Evolutionary conservation across 202 grass and related monocot species (phyloP), one percentile per base, ranked within the genome.

Genomic region (Zizania palustris): DNA sequence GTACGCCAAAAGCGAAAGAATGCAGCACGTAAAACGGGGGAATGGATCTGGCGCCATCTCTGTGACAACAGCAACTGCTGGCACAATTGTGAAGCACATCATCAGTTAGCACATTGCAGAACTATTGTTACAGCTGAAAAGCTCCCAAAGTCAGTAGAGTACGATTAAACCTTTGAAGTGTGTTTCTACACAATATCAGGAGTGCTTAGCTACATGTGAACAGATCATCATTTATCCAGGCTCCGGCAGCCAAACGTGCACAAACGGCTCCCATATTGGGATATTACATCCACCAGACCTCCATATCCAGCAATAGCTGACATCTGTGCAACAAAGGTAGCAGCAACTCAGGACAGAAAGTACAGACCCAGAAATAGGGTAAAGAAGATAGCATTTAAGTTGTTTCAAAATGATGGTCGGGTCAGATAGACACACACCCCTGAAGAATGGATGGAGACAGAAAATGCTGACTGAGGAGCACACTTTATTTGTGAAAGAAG

Each of bases 401-500:
- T n/a, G 36, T 77, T n/a, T 75, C 5, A 74, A 71, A 53, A 56
- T 60, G 45, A 66, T n/a, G 34, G 83, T 28, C 4, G 39, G 58
- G 41, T 45, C 0, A 33, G 12, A 49, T 55, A 65, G 65, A 58
- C 43, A 63, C 81, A 70, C 92, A 95, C 95, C 83, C 89, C 95
- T 15, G 89, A 90, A 50, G 91, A 91, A 81, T 98, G 89, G 48
- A 88, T 83, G 40, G 91, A 85, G 61, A 95, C 21, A 1, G 89
- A 98, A 86, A 98, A 98, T 41, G 89, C 83, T 3, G 85, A 98
- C 11, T 75, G 78, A 73, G 89, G 89, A 67, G 96, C 96, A 14
- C 89, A 98, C 65, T 98, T 92, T 73, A 98, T 86, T 90, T 95
- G 89, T 11, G 87, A 95, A 87, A 92, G 85, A 90, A 84, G 78